phyloP scores from a whole-genome alignment of 192 early-diverging fungal species.

The Rhizophagus prolifer region DNA sequence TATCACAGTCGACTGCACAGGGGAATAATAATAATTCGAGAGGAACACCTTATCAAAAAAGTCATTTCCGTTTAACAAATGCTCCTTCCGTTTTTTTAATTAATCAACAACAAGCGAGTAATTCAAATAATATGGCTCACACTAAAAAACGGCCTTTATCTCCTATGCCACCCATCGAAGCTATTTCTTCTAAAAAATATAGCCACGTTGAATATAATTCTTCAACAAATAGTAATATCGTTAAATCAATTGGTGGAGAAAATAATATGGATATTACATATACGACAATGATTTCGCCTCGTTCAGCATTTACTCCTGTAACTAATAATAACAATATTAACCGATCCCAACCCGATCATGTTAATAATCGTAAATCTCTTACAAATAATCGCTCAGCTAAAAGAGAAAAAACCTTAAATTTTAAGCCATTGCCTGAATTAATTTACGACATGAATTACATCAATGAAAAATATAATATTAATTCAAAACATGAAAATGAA shows the following conservation, averaged over 20 bases:
- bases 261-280: neutral
- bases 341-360: neutral
- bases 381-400: neutral
- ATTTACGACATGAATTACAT: constrained; percentile 27
- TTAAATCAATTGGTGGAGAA: neutral
- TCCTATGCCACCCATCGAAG: constrained; percentile 1
- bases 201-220: neutral
- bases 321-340: neutral
- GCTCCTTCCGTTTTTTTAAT: neutral
- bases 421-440: neutral
- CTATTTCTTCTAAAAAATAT: neutral
- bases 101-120: neutral
- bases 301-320: neutral
- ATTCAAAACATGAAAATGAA: constrained; percentile 18
- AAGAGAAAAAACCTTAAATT: neutral
- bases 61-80: neutral
- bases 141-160: constrained; percentile 19
- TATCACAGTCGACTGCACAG: no score
- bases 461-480: constrained; percentile 8
- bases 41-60: no score
- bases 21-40: no score
- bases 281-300: neutral
- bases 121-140: neutral
- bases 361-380: neutral
- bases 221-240: neutral